Conservation (phyloP, 108 stramenopile genomes). For the Nannochloropsis salina region DNA sequence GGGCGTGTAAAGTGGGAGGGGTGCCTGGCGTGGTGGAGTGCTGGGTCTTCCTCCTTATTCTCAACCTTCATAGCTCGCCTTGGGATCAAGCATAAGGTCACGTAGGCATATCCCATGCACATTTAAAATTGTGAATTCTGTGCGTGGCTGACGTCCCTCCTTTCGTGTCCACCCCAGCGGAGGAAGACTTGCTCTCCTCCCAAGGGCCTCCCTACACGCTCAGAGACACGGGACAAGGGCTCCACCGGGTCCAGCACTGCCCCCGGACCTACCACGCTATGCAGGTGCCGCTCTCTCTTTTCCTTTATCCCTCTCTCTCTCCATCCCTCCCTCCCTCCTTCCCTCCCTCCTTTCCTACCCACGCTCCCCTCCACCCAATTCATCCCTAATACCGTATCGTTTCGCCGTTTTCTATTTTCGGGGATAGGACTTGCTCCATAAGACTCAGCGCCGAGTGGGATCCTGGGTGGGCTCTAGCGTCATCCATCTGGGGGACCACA, state of each 20-base stretch:
- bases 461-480: constrained; percentile 66
- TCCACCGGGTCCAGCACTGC: constrained; percentile 69
- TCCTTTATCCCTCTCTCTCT: background rate
- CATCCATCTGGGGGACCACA: constrained; percentile 76
- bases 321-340: background rate
- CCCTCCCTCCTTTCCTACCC: background rate
- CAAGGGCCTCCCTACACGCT: constrained; percentile 57
- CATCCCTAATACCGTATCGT: background rate
- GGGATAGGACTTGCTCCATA: background rate
- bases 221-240: constrained; percentile 70
- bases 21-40: background rate
- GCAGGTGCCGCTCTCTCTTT: constrained; percentile 43
- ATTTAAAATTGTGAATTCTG: no score
- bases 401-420: background rate
- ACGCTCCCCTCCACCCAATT: background rate
- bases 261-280: constrained; percentile 68
- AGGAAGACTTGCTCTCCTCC: constrained; percentile 62
- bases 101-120: no score
- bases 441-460: background rate
- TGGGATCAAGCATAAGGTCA: no score
- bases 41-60: no score
- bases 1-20: background rate
- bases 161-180: constrained; percentile 39
- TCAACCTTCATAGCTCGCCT: no score
- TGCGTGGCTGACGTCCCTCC: no score